phyloP scores from a whole-genome alignment of 164 flowering plant species.

The Buxus sempervirens region DNA sequence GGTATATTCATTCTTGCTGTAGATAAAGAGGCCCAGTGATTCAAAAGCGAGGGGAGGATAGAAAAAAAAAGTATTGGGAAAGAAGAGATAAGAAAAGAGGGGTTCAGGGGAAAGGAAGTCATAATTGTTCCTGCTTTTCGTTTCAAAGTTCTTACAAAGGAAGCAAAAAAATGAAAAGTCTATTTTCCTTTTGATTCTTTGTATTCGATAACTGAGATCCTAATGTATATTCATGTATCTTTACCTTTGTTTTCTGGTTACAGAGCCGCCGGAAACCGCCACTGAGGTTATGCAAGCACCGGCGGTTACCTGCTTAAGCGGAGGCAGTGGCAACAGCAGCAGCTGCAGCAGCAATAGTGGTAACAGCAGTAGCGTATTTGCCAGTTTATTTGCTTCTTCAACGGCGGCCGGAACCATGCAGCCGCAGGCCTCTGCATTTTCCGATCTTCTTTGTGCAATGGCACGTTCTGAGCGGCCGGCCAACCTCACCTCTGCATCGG shows the following conservation, averaged over 20 bases:
- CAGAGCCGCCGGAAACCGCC: constrained; percentile 40
- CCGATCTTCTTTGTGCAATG: constrained; percentile 29
- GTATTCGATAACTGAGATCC: too few species aligned
- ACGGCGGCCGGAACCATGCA: constrained; percentile 9
- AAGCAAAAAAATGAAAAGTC: neutral
- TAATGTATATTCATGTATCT: neutral
- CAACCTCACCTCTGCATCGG: constrained; percentile 3
- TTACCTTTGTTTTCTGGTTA: neutral
- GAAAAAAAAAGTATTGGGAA: neutral
- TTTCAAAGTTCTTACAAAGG: constrained; percentile 1
- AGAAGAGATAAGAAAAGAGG: too few species aligned
- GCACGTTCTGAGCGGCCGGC: constrained; percentile 22
- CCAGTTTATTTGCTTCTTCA: constrained; percentile 48
- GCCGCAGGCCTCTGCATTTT: constrained; percentile 28
- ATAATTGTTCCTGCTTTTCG: constrained; percentile 34
- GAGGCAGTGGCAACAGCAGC: constrained; percentile 7
- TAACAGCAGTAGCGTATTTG: constrained; percentile 38
- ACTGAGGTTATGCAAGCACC: constrained; percentile 14
- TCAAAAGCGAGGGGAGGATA: constrained; percentile 16
- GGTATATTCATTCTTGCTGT: neutral
- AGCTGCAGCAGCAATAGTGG: constrained; percentile 13
- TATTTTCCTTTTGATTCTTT: neutral
- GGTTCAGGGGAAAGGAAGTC: constrained; percentile 21
- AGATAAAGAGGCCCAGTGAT: constrained; percentile 14
- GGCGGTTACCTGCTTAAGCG: constrained; percentile 10